These are phyloP conservation scores for Boletus speciosus DNA, from an alignment of 768 basidiomycete species.

Conservation along the genomic window DNA sequence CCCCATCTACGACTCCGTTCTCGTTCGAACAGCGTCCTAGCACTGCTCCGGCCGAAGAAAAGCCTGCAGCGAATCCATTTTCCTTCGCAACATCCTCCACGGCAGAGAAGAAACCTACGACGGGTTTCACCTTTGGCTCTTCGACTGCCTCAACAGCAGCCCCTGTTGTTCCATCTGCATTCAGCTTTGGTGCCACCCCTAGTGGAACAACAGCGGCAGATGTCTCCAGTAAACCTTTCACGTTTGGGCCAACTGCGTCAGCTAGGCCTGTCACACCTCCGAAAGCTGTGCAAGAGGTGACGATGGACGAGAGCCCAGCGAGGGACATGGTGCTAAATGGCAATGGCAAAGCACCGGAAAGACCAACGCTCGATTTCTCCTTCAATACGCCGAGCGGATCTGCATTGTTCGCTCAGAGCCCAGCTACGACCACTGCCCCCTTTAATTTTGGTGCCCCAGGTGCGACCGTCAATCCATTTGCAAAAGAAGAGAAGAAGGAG, in stretches of 20 bases:
- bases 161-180: slow-evolving; percentile 31
- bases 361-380: slow-evolving; percentile 45
- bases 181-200: slow-evolving; percentile 47
- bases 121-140: slow-evolving; percentile 43
- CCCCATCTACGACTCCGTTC: slow-evolving; percentile 34
- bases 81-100: slow-evolving; percentile 34
- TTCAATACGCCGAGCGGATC: slow-evolving; percentile 41
- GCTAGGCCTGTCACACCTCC: slow-evolving; percentile 65
- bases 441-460: slow-evolving; percentile 34
- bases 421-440: slow-evolving; percentile 29
- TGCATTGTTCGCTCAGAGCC: slow-evolving; percentile 35
- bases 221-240: slow-evolving; percentile 49
- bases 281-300: slow-evolving; percentile 60
- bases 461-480: slow-evolving; percentile 44
- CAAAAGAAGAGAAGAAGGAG: slow-evolving; percentile 45
- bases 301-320: slow-evolving; percentile 81
- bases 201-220: slow-evolving; percentile 37
- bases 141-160: slow-evolving; percentile 34
- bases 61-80: slow-evolving; percentile 18
- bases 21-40: slow-evolving; percentile 38
- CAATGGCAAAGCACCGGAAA: slow-evolving; percentile 33
- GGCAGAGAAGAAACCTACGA: slow-evolving; percentile 34
- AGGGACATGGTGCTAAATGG: slow-evolving; percentile 53
- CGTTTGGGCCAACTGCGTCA: slow-evolving; percentile 44
- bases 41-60: slow-evolving; percentile 23